Evolutionary conservation across 169 alveolate species (phyloP).

Genomic region (Plasmodium relictum): DNA sequence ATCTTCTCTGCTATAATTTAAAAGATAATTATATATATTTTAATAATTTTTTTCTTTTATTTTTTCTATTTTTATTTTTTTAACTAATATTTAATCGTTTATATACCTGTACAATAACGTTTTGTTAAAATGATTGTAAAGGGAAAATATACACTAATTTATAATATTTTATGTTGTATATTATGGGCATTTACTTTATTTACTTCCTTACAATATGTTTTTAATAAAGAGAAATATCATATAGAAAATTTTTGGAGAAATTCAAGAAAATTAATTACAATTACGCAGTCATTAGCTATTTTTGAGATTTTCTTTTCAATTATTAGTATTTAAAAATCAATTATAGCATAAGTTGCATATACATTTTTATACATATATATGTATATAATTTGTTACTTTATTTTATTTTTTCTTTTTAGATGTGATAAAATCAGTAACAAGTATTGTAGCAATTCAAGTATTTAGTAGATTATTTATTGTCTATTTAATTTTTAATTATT

Average conservation of each 20-base stretch:
- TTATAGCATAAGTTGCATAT: background rate
- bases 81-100: no score
- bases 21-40: no score
- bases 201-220: slow-evolving; percentile 32
- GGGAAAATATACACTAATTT: slow-evolving; percentile 20
- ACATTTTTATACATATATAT: background rate
- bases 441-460: slow-evolving; percentile 50
- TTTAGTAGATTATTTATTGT: slow-evolving; percentile 67
- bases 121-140: slow-evolving; percentile 31
- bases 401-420: slow-evolving; percentile 22
- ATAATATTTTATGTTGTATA: slow-evolving; percentile 33
- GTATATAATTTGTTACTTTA: background rate
- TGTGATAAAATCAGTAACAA: slow-evolving; percentile 23
- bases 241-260: slow-evolving; percentile 26
- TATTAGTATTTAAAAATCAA: slow-evolving; percentile 2
- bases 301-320: slow-evolving; percentile 46
- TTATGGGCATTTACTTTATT: slow-evolving; percentile 32
- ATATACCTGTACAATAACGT: no score
- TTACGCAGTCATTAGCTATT: slow-evolving; percentile 49
- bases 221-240: slow-evolving; percentile 53
- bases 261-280: slow-evolving; percentile 29
- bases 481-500: slow-evolving; percentile 51
- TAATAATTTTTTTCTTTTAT: no score
- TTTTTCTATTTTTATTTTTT: no score
- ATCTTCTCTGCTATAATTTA: no score